Percentiles rank a stretch among this genome's conserved stretches.
Evolutionary conservation across 805 yeast species (phyloP).

Genomic region (Ogataea ganodermae): DNA sequence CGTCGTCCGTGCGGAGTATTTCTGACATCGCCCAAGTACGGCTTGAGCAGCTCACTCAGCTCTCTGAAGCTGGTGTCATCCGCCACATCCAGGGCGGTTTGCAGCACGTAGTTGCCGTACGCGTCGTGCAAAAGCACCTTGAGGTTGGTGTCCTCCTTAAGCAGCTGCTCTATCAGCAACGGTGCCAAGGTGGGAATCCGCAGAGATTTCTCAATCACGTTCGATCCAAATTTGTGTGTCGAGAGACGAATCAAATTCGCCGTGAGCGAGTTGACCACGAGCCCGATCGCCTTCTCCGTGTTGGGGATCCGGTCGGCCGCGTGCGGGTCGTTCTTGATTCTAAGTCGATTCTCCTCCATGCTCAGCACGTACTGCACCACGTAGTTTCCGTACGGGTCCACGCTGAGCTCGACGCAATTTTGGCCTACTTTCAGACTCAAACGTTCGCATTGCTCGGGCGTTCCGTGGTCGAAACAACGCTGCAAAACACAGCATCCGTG

Average conservation of each 20-base stretch:
- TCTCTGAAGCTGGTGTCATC: constrained; percentile 51
- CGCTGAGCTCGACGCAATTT: constrained; percentile 66
- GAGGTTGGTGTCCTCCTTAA: constrained; percentile 38
- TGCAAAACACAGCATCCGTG: constrained; percentile 98
- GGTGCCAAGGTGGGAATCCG: constrained; percentile 49
- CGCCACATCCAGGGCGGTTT: constrained; percentile 60
- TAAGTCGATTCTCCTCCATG: constrained; percentile 38
- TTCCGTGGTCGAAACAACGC: constrained; percentile 91
- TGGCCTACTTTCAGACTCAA: constrained; percentile 69
- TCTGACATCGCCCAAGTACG: constrained; percentile 74
- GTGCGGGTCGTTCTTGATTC: constrained; percentile 30
- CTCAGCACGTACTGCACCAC: constrained; percentile 88
- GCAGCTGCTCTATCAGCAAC: constrained; percentile 45
- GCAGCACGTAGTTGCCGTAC: constrained; percentile 60
- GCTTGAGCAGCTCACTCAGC: constrained; percentile 62
- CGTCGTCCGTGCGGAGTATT: constrained; percentile 97
- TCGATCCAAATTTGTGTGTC: constrained; percentile 63
- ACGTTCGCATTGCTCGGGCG: constrained; percentile 62
- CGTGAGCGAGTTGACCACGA: constrained; percentile 34
- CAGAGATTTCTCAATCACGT: constrained; percentile 58
- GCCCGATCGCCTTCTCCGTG: constrained; percentile 32
- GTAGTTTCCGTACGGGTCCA: constrained; percentile 96
- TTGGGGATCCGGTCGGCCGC: constrained; percentile 30
- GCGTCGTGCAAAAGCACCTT: constrained; percentile 55
- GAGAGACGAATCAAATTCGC: constrained; percentile 40